Evolutionary conservation across 1,284 basidiomycete genomes (phyloP).

Genomic region (Macrocybe sp.): DNA sequence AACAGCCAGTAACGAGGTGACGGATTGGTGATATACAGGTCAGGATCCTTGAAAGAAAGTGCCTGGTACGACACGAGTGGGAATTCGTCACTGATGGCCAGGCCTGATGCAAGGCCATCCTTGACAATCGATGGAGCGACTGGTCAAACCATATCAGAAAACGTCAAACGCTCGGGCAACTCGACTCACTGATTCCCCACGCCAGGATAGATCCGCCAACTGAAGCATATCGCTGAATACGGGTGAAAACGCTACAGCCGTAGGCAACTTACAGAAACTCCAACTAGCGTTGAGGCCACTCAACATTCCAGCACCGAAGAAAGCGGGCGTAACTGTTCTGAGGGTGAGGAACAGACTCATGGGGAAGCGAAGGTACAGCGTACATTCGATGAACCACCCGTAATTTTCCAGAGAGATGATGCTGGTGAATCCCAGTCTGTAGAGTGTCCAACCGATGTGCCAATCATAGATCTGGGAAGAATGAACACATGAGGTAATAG

Average conservation of each 20-base stretch:
- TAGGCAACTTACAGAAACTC: conserved; percentile 47
- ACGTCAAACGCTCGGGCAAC: background rate
- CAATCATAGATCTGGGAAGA: conserved; percentile 50
- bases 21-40: conserved; percentile 34
- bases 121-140: conserved; percentile 53
- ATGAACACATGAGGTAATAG: background rate
- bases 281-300: conserved; percentile 61
- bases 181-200: conserved; percentile 52
- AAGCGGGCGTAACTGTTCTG: conserved; percentile 54
- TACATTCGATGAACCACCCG: conserved; percentile 49
- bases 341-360: conserved; percentile 6
- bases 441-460: conserved; percentile 66
- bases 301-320: conserved; percentile 65
- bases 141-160: conserved; percentile 8
- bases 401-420: conserved; percentile 59
- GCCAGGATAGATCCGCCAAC: conserved; percentile 53
- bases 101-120: conserved; percentile 46
- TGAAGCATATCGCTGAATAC: conserved; percentile 9
- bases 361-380: conserved; percentile 9
- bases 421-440: conserved; percentile 53
- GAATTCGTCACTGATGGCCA: conserved; percentile 33
- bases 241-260: background rate
- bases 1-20: conserved; percentile 68
- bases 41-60: conserved; percentile 41
- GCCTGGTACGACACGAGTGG: conserved; percentile 39